These are phyloP conservation scores for Paramecium sonneborni DNA, from an alignment of 73 alveolate genomes.

Conservation along the genomic window DNA sequence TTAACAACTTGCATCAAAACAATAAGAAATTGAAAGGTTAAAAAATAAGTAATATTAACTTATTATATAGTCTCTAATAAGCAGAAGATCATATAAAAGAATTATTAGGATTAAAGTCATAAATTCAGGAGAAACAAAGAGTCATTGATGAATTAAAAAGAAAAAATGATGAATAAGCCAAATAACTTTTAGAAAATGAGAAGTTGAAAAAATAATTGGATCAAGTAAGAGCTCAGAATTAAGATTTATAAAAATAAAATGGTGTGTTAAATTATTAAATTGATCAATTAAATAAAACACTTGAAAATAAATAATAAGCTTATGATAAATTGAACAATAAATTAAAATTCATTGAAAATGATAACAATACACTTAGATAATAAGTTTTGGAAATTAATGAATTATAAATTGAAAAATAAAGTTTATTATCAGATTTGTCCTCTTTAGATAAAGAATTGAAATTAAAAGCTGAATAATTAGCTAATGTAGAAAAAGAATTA, in stretches of 20 bases:
- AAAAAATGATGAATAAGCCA: not conserved
- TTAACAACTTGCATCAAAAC: not conserved
- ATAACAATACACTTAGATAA: not conserved
- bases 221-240: not conserved
- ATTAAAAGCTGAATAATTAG: not conserved
- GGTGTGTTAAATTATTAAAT: slow-evolving; percentile 3
- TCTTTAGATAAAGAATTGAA: not conserved
- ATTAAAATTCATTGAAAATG: not conserved
- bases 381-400: not conserved
- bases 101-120: not conserved
- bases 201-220: not conserved
- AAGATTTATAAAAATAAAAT: not conserved
- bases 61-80: not conserved
- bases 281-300: slow-evolving; percentile 7
- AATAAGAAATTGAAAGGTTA: not conserved
- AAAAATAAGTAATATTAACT: not conserved
- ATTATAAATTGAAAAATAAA: slow-evolving; percentile 9
- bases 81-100: slow-evolving; percentile 18
- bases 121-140: not conserved
- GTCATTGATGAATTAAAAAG: slow-evolving; percentile 18
- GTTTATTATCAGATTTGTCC: not conserved
- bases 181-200: not conserved
- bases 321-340: not conserved
- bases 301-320: not conserved
- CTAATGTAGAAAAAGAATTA: slow-evolving; percentile 4